These are phyloP conservation scores for Tinospora cordifolia DNA, from an alignment of 164 flowering plant genomes.

Conservation along the genomic window DNA sequence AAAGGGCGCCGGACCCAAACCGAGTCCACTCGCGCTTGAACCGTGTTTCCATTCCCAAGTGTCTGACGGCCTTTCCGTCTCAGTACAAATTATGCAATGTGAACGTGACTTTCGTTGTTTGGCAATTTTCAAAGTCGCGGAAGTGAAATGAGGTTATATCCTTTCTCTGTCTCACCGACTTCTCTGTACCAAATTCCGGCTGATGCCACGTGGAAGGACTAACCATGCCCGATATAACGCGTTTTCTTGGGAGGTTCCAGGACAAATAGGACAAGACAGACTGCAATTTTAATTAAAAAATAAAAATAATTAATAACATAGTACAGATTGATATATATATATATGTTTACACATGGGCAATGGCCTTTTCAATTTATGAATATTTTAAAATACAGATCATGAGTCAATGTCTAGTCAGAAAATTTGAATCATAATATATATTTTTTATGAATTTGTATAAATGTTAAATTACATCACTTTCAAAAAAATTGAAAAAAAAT, in stretches of 20 bases:
- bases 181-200: neutral
- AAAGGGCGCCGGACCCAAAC: no score
- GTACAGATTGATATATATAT: no score
- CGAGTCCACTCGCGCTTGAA: no score
- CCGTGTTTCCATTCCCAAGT: no score
- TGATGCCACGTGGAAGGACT: neutral
- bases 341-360: neutral
- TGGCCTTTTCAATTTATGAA: neutral
- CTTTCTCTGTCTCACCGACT: neutral
- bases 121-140: neutral
- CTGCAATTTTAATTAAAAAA: neutral
- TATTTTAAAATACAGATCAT: no score
- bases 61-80: no score
- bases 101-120: neutral
- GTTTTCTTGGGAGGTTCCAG: neutral
- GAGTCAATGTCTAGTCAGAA: no score
- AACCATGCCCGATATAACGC: neutral
- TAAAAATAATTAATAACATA: neutral
- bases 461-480: no score
- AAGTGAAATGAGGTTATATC: neutral
- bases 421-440: no score
- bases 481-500: no score
- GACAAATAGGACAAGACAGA: neutral
- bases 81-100: neutral
- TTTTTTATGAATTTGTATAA: no score